Percentiles rank a stretch among this genome's conserved stretches.
phyloP scores from a whole-genome alignment of 345 rosid species.

The Diplotaxis tenuifolia region DNA sequence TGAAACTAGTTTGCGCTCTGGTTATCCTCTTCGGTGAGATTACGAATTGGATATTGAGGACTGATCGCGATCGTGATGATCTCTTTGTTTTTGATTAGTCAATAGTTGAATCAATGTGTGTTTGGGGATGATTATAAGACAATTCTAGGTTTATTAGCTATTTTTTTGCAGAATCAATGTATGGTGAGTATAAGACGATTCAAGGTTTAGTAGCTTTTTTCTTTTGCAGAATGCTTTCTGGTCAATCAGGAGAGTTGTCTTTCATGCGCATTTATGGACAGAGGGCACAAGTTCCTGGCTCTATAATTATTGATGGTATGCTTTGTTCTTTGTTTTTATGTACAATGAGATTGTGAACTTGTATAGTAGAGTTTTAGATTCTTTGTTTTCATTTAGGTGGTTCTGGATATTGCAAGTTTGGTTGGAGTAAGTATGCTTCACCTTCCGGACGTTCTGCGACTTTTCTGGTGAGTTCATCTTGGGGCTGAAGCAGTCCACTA shows the following conservation, averaged over 20 bases:
- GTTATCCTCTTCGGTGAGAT: slow-evolving; percentile 69
- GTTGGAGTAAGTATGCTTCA: slow-evolving; percentile 73
- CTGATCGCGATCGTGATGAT: background rate
- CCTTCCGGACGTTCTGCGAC: slow-evolving; percentile 88
- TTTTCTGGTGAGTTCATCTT: slow-evolving; percentile 52
- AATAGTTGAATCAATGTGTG: background rate
- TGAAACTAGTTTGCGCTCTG: slow-evolving; percentile 56
- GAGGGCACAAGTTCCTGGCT: slow-evolving; percentile 60
- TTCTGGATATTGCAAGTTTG: slow-evolving; percentile 91
- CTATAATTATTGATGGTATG: slow-evolving; percentile 81
- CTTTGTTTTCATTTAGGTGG: slow-evolving; percentile 46
- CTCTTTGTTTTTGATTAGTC: background rate
- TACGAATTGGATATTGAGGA: background rate
- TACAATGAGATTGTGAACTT: background rate
- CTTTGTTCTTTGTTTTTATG: background rate
- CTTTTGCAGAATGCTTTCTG: slow-evolving; percentile 28
- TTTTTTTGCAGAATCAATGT: too few relatives aligned
- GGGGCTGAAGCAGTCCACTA: background rate
- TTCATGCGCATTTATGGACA: slow-evolving; percentile 69
- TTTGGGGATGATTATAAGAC: background rate
- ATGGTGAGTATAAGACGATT: background rate
- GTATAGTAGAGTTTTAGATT: background rate
- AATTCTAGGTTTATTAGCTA: background rate
- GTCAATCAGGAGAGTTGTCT: slow-evolving; percentile 47
- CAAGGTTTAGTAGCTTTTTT: background rate